These are phyloP conservation scores for Paecilomyces niveus DNA, from an alignment of 2,329 filamentous ascomycete species.

Conservation along the genomic window DNA sequence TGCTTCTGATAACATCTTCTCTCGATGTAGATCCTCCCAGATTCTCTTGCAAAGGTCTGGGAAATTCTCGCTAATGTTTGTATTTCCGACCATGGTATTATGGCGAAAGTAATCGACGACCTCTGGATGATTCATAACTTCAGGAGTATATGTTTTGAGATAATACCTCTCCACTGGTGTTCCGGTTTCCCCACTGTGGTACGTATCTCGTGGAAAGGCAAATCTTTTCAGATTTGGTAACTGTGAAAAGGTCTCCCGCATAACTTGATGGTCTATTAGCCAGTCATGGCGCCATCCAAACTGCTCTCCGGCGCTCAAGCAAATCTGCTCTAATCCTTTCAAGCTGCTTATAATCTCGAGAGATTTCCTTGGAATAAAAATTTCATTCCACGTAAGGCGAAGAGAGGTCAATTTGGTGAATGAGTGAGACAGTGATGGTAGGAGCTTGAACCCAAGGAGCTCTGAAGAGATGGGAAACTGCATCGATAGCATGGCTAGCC, in stretches of 20 bases:
- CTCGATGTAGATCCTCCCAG: constrained; percentile 1
- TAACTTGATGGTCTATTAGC: constrained; percentile 3
- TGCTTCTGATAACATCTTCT: constrained; percentile 1
- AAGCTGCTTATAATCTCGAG: constrained; percentile 1
- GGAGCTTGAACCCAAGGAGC: background rate
- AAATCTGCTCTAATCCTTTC: constrained; percentile 2
- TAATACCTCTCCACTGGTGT: background rate
- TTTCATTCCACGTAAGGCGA: background rate
- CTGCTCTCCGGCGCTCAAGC: constrained; percentile 3
- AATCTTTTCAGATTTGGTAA: constrained; percentile 1
- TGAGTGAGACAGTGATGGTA: constrained; percentile 1
- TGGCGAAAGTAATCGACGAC: background rate
- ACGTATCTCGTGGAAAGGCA: constrained; percentile 2
- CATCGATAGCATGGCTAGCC: background rate
- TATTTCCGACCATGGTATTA: background rate
- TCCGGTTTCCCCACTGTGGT: background rate
- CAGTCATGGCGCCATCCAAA: background rate
- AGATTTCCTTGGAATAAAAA: background rate
- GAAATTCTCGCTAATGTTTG: background rate
- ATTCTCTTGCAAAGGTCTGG: background rate
- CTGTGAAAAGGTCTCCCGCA: constrained; percentile 1
- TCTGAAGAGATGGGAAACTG: background rate
- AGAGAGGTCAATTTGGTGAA: constrained; percentile 1
- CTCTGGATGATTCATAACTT: background rate
- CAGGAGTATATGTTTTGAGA: background rate